phyloP scores from a whole-genome alignment of 2,329 filamentous ascomycete genomes.

The Ophiocordyceps australis region DNA sequence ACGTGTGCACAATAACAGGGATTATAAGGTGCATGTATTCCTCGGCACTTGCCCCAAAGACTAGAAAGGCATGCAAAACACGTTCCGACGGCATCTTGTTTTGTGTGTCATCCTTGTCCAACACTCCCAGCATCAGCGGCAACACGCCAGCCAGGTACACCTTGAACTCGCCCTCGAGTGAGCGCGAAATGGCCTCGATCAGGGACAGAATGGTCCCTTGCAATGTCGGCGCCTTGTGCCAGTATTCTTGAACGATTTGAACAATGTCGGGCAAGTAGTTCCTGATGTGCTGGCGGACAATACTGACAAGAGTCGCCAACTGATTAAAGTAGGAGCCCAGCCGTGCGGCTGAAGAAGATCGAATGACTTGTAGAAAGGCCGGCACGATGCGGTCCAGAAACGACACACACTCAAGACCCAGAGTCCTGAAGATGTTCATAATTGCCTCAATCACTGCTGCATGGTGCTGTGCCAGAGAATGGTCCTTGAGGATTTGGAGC shows the following conservation, averaged over 20 bases:
- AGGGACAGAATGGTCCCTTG: slow-evolving; percentile 85
- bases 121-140: slow-evolving; percentile 82
- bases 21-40: slow-evolving; percentile 99
- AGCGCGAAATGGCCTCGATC: slow-evolving; percentile 84
- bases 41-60: slow-evolving; percentile 89
- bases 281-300: slow-evolving; percentile 90
- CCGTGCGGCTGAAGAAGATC: slow-evolving; percentile 56
- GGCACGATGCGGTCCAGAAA: slow-evolving; percentile 91
- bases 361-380: slow-evolving; percentile 79
- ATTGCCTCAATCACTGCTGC: slow-evolving; percentile 91
- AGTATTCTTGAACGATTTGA: slow-evolving; percentile 73
- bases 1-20: slow-evolving; percentile 83
- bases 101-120: slow-evolving; percentile 66
- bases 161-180: slow-evolving; percentile 94
- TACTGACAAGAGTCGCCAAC: slow-evolving; percentile 77
- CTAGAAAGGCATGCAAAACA: slow-evolving; percentile 84
- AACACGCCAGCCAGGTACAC: slow-evolving; percentile 79
- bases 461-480: slow-evolving; percentile 78
- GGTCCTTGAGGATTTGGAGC: slow-evolving; percentile 79
- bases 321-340: slow-evolving; percentile 97
- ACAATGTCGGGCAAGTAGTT: slow-evolving; percentile 81
- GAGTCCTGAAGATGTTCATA: slow-evolving; percentile 95
- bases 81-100: slow-evolving; percentile 73
- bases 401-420: slow-evolving; percentile 88
- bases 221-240: slow-evolving; percentile 62